phyloP scores from a whole-genome alignment of 225 moss, liverwort and hornwort genomes.

The Marchantia polymorpha region DNA sequence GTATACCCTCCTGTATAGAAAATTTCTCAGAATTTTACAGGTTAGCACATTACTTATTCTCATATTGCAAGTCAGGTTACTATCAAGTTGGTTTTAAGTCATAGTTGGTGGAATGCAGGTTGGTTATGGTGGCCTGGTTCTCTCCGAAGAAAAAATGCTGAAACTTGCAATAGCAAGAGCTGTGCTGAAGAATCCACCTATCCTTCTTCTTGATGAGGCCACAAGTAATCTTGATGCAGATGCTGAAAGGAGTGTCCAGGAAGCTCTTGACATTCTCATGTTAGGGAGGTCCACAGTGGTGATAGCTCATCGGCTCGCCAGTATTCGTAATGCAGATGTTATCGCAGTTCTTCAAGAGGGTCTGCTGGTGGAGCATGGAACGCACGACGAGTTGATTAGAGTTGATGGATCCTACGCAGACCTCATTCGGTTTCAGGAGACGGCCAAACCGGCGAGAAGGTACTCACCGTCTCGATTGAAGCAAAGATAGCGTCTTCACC shows the following conservation, averaged over 20 bases:
- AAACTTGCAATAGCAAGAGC: conserved; percentile 93
- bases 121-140: conserved; percentile 52
- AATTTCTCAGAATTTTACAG: background rate
- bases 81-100: background rate
- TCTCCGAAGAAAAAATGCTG: conserved; percentile 72
- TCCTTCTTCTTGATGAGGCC: conserved; percentile 96
- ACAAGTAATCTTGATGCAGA: conserved; percentile 94
- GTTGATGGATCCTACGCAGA: conserved; percentile 82
- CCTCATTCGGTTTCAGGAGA: conserved; percentile 76
- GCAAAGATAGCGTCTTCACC: too few relatives aligned
- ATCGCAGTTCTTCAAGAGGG: conserved; percentile 99
- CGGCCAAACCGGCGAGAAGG: conserved; percentile 79
- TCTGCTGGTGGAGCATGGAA: conserved; percentile 93
- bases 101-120: conserved; percentile 43
- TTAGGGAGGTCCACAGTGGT: conserved; percentile 88
- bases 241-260: conserved; percentile 88
- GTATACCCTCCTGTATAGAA: background rate
- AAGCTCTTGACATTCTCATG: conserved; percentile 96
- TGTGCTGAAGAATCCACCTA: conserved; percentile 93
- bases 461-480: background rate
- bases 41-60: too few relatives aligned
- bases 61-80: background rate
- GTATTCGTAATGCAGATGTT: conserved; percentile 90
- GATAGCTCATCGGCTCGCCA: conserved; percentile 92
- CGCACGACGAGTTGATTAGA: conserved; percentile 82